Evolutionary conservation across 2,329 filamentous ascomycete species (phyloP).

Genomic region (Lachnellula cervina): DNA sequence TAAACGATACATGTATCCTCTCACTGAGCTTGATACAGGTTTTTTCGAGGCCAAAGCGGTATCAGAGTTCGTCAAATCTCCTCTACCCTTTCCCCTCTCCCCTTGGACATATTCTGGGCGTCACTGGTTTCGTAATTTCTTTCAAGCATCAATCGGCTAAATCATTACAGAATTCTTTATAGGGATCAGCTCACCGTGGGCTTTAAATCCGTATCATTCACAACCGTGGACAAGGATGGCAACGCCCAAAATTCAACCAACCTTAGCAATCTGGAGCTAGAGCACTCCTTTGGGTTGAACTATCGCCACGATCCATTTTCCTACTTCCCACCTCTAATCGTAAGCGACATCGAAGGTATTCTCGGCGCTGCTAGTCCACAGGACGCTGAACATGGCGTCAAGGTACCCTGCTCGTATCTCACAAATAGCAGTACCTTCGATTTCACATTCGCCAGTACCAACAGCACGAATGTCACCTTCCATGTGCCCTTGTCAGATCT

Average conservation of each 20-base stretch:
- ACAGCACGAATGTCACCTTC: neutral
- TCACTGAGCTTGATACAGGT: neutral
- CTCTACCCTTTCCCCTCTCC: neutral
- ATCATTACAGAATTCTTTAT: neutral
- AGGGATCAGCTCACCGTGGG: neutral
- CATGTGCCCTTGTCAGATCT: neutral
- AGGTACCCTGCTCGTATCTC: neutral
- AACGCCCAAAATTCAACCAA: neutral
- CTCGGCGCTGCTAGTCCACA: neutral
- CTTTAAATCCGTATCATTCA: neutral
- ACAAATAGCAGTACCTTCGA: neutral
- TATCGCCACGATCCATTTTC: neutral
- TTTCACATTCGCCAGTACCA: neutral
- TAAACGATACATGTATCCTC: neutral
- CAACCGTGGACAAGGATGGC: neutral
- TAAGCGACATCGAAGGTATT: neutral
- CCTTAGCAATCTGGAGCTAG: neutral
- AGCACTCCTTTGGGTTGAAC: neutral
- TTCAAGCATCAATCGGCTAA: neutral
- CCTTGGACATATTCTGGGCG: neutral
- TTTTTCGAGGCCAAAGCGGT: neutral
- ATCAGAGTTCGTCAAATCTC: neutral
- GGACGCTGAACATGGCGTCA: neutral
- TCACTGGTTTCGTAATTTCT: neutral
- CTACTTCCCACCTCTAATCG: neutral